Conservation (phyloP, 768 basidiomycete genomes). For the Imleria badia region DNA sequence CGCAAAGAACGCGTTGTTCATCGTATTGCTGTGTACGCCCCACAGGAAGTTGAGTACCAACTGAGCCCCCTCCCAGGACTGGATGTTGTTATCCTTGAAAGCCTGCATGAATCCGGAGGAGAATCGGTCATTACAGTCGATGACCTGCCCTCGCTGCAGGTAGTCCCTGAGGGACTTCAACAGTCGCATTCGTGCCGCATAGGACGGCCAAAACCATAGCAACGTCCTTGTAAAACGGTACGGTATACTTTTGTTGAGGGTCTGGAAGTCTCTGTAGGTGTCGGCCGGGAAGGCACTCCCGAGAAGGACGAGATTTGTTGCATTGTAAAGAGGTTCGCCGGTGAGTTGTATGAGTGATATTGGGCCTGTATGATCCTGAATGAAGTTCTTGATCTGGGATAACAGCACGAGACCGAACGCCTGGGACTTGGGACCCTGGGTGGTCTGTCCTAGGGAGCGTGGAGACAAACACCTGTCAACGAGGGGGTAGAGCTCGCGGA, state of each 20-base stretch:
- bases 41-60: conserved; percentile 21
- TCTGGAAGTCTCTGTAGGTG: conserved; percentile 23
- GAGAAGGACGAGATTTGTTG: conserved; percentile 20
- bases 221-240: conserved; percentile 17
- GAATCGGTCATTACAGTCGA: conserved; percentile 6
- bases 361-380: not conserved
- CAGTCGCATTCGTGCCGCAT: conserved; percentile 12
- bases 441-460: conserved; percentile 11
- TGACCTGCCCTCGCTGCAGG: conserved; percentile 10
- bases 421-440: too few species aligned
- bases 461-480: conserved; percentile 19
- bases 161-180: conserved; percentile 9
- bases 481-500: conserved; percentile 21
- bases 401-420: conserved; percentile 13
- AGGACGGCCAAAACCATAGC: conserved; percentile 15
- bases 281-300: conserved; percentile 17
- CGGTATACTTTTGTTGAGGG: conserved; percentile 16
- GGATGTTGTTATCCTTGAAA: conserved; percentile 20
- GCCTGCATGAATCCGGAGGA: conserved; percentile 11
- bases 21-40: conserved; percentile 21
- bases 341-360: conserved; percentile 19
- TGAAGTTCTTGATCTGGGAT: conserved; percentile 9
- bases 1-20: conserved; percentile 21
- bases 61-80: conserved; percentile 16
- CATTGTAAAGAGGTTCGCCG: conserved; percentile 16